These are phyloP conservation scores for Fusarium paranaense DNA, from an alignment of 2,329 filamentous ascomycete species.

Conservation along the genomic window DNA sequence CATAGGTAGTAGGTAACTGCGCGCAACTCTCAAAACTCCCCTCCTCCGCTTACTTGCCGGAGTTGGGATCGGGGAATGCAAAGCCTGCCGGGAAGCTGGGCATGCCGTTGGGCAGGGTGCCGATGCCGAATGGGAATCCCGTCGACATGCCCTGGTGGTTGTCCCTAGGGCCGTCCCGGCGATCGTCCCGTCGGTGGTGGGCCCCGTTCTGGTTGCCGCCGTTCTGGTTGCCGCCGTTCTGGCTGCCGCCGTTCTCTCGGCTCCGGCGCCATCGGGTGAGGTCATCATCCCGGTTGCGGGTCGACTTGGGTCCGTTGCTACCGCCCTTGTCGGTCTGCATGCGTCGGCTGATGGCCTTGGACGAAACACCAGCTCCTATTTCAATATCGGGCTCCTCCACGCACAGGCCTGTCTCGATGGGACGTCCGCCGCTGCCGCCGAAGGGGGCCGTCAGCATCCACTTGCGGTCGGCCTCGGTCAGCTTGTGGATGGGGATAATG, in stretches of 20 bases:
- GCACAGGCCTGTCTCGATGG: constrained; percentile 84
- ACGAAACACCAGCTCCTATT: constrained; percentile 96
- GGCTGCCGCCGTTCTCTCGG: constrained; percentile 45
- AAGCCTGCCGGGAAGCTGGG: constrained; percentile 56
- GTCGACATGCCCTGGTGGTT: constrained; percentile 43
- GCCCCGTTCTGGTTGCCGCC: constrained; percentile 35
- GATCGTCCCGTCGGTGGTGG: constrained; percentile 37
- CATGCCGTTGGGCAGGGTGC: constrained; percentile 56
- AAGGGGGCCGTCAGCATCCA: constrained; percentile 96
- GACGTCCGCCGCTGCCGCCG: constrained; percentile 87
- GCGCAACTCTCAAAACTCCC: constrained; percentile 16
- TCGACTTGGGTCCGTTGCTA: constrained; percentile 73
- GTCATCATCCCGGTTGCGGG: constrained; percentile 58
- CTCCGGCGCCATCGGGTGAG: constrained; percentile 48
- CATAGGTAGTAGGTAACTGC: constrained; percentile 28
- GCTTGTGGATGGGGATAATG: constrained; percentile 88
- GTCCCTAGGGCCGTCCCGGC: constrained; percentile 36
- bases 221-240: constrained; percentile 41
- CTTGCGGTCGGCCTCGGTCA: constrained; percentile 96
- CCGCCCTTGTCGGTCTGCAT: constrained; percentile 78
- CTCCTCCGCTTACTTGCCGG: constrained; percentile 20
- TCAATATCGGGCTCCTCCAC: constrained; percentile 99
- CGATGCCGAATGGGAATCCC: constrained; percentile 55
- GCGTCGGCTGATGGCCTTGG: constrained; percentile 81
- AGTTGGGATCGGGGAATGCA: constrained; percentile 51